Percentiles rank a stretch among this genome's conserved stretches.
Evolutionary conservation across 345 rosid species (phyloP).

Genomic region (Odontarrhena argentea): DNA sequence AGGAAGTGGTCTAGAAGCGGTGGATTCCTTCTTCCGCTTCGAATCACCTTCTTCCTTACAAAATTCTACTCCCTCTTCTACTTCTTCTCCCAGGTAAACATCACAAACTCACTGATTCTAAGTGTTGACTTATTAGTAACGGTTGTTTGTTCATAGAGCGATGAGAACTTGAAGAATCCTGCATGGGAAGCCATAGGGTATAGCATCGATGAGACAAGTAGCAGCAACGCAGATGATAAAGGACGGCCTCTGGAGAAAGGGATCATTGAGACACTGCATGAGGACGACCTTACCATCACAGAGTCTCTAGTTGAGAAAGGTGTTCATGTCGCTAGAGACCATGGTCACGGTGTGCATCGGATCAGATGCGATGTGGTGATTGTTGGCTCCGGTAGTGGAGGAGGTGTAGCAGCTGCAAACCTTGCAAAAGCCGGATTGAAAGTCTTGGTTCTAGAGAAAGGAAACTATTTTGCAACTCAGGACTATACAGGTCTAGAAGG

Average conservation of each 20-base stretch:
- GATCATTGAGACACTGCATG: constrained; percentile 44
- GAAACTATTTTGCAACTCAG: constrained; percentile 50
- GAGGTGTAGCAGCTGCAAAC: constrained; percentile 65
- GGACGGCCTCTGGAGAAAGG: constrained; percentile 49
- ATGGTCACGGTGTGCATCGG: constrained; percentile 30
- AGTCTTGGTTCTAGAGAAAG: constrained; percentile 64
- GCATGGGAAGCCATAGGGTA: constrained; percentile 78
- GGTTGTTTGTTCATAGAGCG: constrained; percentile 39
- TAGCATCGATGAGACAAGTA: constrained; percentile 40
- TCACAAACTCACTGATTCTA: neutral
- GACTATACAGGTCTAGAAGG: constrained; percentile 57
- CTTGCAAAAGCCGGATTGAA: constrained; percentile 54
- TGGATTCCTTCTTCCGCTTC: constrained; percentile 45
- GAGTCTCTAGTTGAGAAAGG: constrained; percentile 44
- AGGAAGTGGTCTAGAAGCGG: constrained; percentile 56
- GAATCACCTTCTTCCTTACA: constrained; percentile 52
- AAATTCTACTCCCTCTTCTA: constrained; percentile 55
- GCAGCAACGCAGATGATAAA: constrained; percentile 19
- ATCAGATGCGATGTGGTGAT: constrained; percentile 61
- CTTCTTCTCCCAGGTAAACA: constrained; percentile 59
- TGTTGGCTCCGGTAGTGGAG: constrained; percentile 63
- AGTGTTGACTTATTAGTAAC: neutral
- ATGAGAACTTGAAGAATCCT: constrained; percentile 54
- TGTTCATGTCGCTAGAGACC: constrained; percentile 45
- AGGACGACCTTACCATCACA: constrained; percentile 41